These are phyloP conservation scores for Aspergillus japonicus DNA, from an alignment of 2,329 filamentous ascomycete species.

Conservation along the genomic window DNA sequence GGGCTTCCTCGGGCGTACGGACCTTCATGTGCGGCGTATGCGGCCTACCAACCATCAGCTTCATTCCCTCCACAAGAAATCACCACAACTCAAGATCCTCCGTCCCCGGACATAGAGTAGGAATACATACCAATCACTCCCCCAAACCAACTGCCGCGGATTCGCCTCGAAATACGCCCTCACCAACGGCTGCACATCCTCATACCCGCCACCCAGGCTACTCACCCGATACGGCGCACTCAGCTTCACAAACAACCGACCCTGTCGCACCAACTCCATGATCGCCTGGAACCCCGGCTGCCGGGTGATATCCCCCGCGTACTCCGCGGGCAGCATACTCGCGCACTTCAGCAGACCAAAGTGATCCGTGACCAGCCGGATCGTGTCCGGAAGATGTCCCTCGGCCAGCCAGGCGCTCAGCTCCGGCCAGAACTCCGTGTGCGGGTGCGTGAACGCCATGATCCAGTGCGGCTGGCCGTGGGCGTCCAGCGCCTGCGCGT, in stretches of 20 bases:
- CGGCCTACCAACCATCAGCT: slow-evolving; percentile 25
- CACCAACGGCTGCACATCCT: slow-evolving; percentile 33
- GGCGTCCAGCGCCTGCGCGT: slow-evolving; percentile 23
- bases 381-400: slow-evolving; percentile 19
- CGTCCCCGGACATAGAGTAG: too few species aligned
- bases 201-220: slow-evolving; percentile 30
- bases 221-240: slow-evolving; percentile 41
- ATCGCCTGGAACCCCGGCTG: slow-evolving; percentile 34
- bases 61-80: neutral
- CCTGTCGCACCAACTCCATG: slow-evolving; percentile 30
- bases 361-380: slow-evolving; percentile 39
- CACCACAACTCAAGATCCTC: too few species aligned
- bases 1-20: slow-evolving; percentile 32
- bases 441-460: slow-evolving; percentile 33
- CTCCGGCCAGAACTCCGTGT: slow-evolving; percentile 32
- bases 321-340: slow-evolving; percentile 31
- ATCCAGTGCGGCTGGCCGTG: slow-evolving; percentile 27
- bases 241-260: slow-evolving; percentile 39
- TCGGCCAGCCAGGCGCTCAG: slow-evolving; percentile 23
- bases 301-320: slow-evolving; percentile 20
- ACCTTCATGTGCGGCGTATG: slow-evolving; percentile 42
- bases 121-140: slow-evolving; percentile 36
- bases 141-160: slow-evolving; percentile 35
- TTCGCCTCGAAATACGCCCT: slow-evolving; percentile 35
- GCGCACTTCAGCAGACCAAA: slow-evolving; percentile 37